Base-by-base conservation (phyloP, 176 grass and related monocot species). In the Hyparrhenia diplandra region DNA sequence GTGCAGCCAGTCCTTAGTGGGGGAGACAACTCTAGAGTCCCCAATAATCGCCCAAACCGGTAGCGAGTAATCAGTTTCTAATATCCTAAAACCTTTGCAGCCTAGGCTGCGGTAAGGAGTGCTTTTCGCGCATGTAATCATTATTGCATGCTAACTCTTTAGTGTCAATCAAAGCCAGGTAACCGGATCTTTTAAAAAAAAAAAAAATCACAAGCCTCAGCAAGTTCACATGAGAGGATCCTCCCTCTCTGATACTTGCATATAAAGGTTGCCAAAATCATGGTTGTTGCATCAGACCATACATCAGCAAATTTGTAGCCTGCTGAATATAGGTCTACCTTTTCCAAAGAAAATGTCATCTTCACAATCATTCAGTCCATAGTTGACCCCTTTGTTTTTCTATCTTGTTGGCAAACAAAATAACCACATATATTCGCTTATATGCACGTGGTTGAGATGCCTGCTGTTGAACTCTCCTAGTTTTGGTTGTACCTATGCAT, bases 161-260 rank as follows among this genome's bases (percentile, higher is more conserved):
- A 35, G 4, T 35, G 5, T 35, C 5, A 35, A 35, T 35, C 34
- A n/a, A 35, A 35, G 34, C 3, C 5, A 4, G 34, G 3, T 35
- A 35, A 35, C 3, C 5, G 3, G 34, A 35, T 35, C 4, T 35
- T 35, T 35, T 5, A 35, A 32, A 32, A 4, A 32, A 32, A 32
- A 32, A 32, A n/a, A n/a, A n/a, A n/a, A n/a, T n/a, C n/a, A n/a
- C n/a, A 85, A 94, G 73, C 12, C 13, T 88, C 14, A 87, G 65
- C 14, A 94, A 81, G 77, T 88, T 92, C 25, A 74, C 13, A 49
- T 85, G 37, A 1, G 91, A 94, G 52, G 85, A 90, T 1, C 87
- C 89, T 42, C 89, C 94, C 11, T 82, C 73, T 17, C 31, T 41
- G 4, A 88, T 66, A 76, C 80, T 94, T 11, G 61, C 76, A 79